phyloP scores from a whole-genome alignment of 1,139 yeast species.

The Diutina mesorugosa region DNA sequence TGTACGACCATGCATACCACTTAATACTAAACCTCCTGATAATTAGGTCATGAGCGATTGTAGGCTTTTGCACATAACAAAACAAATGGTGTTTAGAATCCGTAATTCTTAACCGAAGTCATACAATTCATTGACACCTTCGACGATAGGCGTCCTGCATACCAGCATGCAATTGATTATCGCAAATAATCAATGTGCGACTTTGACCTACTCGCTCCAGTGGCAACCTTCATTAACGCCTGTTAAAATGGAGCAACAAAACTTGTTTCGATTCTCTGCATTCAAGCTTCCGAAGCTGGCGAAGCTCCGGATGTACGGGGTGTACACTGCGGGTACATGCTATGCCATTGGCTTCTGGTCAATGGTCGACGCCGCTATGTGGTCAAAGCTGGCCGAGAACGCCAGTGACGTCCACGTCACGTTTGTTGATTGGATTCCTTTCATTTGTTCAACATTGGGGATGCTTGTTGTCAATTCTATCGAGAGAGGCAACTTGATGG shows the following conservation, averaged over 20 bases:
- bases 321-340: slow-evolving; percentile 60
- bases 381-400: slow-evolving; percentile 62
- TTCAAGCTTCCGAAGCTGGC: slow-evolving; percentile 54
- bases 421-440: slow-evolving; percentile 92
- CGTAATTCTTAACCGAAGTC: too few relatives aligned
- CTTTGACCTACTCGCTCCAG: neutral
- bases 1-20: too few relatives aligned
- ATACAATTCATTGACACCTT: too few relatives aligned
- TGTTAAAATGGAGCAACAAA: neutral
- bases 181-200: neutral
- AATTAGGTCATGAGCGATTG: too few relatives aligned
- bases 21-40: too few relatives aligned
- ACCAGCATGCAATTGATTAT: neutral
- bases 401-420: slow-evolving; percentile 81
- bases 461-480: slow-evolving; percentile 87
- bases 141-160: neutral
- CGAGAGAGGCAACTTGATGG: slow-evolving; percentile 67
- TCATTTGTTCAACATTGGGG: slow-evolving; percentile 77
- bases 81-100: too few relatives aligned
- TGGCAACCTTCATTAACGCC: neutral
- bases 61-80: too few relatives aligned
- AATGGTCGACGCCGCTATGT: slow-evolving; percentile 79
- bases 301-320: slow-evolving; percentile 62
- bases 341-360: slow-evolving; percentile 88
- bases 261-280: slow-evolving; percentile 1